Evolutionary conservation across 164 flowering plant species (phyloP).

Genomic region (Nymphaea colorata): DNA sequence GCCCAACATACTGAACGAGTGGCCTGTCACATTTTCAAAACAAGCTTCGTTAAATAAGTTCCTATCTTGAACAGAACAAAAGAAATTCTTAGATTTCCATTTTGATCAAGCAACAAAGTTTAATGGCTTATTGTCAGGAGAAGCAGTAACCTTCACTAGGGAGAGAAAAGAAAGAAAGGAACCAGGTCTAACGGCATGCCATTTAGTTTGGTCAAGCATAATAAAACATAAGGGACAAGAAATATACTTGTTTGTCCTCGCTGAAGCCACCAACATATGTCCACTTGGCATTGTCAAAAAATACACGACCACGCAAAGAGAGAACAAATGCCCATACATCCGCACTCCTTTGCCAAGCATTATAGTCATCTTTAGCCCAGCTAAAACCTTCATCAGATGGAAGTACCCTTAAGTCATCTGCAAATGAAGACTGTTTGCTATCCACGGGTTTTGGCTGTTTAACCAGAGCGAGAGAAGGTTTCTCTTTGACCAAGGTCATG

Average conservation of each 20-base stretch:
- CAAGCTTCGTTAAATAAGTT: too few relatives aligned
- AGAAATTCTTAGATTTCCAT: too few relatives aligned
- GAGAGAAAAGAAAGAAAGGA: too few relatives aligned
- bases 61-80: too few relatives aligned
- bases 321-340: conserved; percentile 88
- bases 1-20: too few relatives aligned
- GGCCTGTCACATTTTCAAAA: too few relatives aligned
- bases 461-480: conserved; percentile 16
- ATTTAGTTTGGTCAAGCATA: too few relatives aligned
- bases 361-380: conserved; percentile 89
- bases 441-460: conserved; percentile 14
- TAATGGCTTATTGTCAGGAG: too few relatives aligned
- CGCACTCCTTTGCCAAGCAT: conserved; percentile 45
- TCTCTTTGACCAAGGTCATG: conserved; percentile 25
- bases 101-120: too few relatives aligned
- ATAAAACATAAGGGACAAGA: background rate
- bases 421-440: conserved; percentile 33
- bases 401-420: conserved; percentile 51
- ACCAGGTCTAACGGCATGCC: too few relatives aligned
- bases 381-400: conserved; percentile 82
- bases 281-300: conserved; percentile 87
- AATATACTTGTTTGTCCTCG: conserved; percentile 75
- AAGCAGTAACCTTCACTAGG: too few relatives aligned
- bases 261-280: conserved; percentile 72
- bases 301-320: conserved; percentile 57